These are phyloP conservation scores for Xylaria sp. DNA, from an alignment of 2,329 filamentous ascomycete genomes.

Conservation along the genomic window DNA sequence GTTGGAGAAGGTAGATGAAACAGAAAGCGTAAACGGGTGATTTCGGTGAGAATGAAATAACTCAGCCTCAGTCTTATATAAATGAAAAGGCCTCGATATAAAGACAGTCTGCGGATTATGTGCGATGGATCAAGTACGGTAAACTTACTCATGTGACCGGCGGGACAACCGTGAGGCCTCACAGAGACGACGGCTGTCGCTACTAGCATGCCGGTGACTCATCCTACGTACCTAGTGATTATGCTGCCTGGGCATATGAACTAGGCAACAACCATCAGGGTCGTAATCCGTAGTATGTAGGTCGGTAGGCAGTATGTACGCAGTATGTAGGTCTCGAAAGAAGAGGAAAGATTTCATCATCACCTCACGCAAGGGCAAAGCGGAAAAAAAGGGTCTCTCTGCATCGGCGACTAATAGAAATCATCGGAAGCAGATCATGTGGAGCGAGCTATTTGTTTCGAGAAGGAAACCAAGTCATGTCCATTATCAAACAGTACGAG, in stretches of 20 bases:
- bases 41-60: no score
- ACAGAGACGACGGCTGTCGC: background rate
- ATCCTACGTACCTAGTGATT: background rate
- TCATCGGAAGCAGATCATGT: background rate
- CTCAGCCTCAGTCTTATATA: no score
- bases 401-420: background rate
- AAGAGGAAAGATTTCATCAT: background rate
- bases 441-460: background rate
- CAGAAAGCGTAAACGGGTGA: no score
- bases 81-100: no score
- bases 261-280: background rate
- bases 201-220: conserved; percentile 4
- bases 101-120: no score
- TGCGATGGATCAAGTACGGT: no score
- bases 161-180: background rate
- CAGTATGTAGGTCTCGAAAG: background rate
- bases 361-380: background rate
- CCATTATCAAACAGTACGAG: conserved; percentile 31
- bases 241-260: background rate
- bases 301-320: no score
- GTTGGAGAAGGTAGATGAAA: no score
- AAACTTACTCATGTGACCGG: background rate
- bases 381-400: background rate
- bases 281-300: no score
- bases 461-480: conserved; percentile 24